These are phyloP conservation scores for Cladosporium sp. DNA, from an alignment of 2,329 filamentous ascomycete genomes.

Conservation along the genomic window DNA sequence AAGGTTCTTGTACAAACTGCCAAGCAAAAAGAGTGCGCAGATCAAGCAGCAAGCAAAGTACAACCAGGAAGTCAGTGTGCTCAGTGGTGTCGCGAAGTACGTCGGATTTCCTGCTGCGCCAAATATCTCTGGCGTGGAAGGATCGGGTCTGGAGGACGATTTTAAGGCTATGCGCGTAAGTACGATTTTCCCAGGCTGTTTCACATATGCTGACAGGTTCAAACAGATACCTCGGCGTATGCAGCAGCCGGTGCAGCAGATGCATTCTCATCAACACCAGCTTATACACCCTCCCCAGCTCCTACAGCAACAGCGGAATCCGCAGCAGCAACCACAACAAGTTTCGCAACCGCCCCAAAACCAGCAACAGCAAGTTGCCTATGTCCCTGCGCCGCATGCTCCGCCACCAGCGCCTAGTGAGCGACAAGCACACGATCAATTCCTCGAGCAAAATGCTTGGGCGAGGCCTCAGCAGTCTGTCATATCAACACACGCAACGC, in stretches of 20 bases:
- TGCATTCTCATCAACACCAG: slow-evolving; percentile 13
- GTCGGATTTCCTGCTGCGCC: slow-evolving; percentile 96
- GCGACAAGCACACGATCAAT: slow-evolving; percentile 59
- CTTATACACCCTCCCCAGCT: slow-evolving; percentile 12
- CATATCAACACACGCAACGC: slow-evolving; percentile 46
- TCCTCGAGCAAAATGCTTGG: slow-evolving; percentile 86
- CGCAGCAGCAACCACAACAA: neutral
- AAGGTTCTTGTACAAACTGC: slow-evolving; percentile 78
- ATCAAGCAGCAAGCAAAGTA: slow-evolving; percentile 84
- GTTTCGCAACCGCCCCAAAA: neutral
- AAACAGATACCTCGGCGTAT: slow-evolving; percentile 24
- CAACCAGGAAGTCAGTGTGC: slow-evolving; percentile 87
- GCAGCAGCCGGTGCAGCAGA: slow-evolving; percentile 12
- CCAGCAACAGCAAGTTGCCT: neutral
- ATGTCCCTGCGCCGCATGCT: neutral
- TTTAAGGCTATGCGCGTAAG: slow-evolving; percentile 83
- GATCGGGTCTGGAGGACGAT: slow-evolving; percentile 77
- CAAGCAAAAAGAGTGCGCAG: slow-evolving; percentile 70
- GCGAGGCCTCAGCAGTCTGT: slow-evolving; percentile 84
- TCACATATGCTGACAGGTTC: neutral
- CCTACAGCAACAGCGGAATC: neutral
- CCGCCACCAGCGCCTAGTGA: slow-evolving; percentile 23
- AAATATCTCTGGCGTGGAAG: slow-evolving; percentile 67
- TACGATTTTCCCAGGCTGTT: slow-evolving; percentile 19
- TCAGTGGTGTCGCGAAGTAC: slow-evolving; percentile 89